Base-by-base conservation (phyloP, 1,139 yeast genomes). In the Arxiozyma bovina region DNA sequence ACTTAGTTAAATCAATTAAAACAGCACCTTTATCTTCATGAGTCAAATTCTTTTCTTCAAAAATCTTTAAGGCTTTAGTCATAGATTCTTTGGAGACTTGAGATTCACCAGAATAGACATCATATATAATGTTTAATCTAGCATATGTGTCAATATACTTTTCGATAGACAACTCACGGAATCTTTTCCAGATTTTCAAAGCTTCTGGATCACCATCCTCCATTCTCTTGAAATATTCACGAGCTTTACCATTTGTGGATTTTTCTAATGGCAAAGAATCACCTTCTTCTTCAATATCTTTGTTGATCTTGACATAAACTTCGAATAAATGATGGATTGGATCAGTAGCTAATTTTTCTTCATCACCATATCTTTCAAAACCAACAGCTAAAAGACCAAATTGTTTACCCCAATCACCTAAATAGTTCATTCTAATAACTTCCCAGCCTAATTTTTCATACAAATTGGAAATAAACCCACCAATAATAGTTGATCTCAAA, bases 371-470 rank as follows among this genome's bases (percentile, higher is more conserved):
- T 67, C 80, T 82, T 56, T 82, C 81, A 70, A 86, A 93, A 52
- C 98, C 99, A 61, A 94, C 85, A 40, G 99, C 99, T 62, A 93
- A 79, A 53, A 91, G 75, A 72, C 99, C 99, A 68, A 93, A 93
- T 76, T 93, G 99, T 74, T 94, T 93, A 55, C 99, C 99, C 99
- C 99, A 93, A 74, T 93, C 99, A 68, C 99, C 99, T 63, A 93
- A 78, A 74, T 94, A 93, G 75, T 93, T 93, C 75, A 93, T 78
- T 75, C 97, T 83, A 61, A 80, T 75, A 47, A 94, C 99, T 20
- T 88, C 81, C 87, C 93, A 93, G 46, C 98, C 98, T 57, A 85
- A 77, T 63, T 83, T 83, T 73, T 91, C 96, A 69, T 93, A 89
- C 70, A 93, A 78, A 72, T 91, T 93, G 50, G 96, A 74, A 56